Evolutionary conservation across 2,329 filamentous ascomycete genomes (phyloP), one percentile per base, ranked within the genome.

Genomic region (Cladophialophora bantiana): DNA sequence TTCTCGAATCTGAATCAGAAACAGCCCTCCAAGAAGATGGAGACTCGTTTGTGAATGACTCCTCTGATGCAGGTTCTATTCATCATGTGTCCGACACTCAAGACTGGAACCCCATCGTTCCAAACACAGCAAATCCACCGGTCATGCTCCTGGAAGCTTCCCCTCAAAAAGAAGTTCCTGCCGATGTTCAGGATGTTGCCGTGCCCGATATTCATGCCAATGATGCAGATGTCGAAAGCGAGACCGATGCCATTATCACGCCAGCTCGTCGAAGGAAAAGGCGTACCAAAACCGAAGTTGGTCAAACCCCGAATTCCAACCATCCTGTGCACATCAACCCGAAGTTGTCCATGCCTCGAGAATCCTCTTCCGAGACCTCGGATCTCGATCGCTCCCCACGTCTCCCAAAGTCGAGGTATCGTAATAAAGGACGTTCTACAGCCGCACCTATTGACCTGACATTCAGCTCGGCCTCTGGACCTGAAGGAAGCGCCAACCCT

Each of bases 11-110:
- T 20, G 72, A 75, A 18, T 68, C 68, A 54, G 73, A 70, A 10
- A 20, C 58, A 20, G 20, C 36, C 5, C 52, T 84, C 31, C 83
- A 83, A 31, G 80, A 80, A 7, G 48, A 82, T 20, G 77, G 79
- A 4, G 77, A 80, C 53, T 88, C 89, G 67, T 76, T 90, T 55
- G 79, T 86, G 31, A 54, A 69, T 36, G 74, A 78, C 36, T 72
- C 75, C 32, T 71, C 73, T 10, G 53, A 66, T 15, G 59, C 62
- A 13, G 70, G 64, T 12, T 65, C 68, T 2, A 70, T 69, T 48
- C 64, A 64, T 53, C 58, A 67, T 62, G 48, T 71, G 36, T 32
- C 61, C 9, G 69, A 71, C 9, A 20, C 36, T 35, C 64, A 68
- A 18, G 48, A 45, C 6, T 70, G 68, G 68, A 60, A 60, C 38